Percentiles rank a stretch among this genome's conserved stretches.
These are phyloP conservation scores for Penicillium simplicissimum DNA, from an alignment of 495 filamentous ascomycete species.

Conservation along the genomic window DNA sequence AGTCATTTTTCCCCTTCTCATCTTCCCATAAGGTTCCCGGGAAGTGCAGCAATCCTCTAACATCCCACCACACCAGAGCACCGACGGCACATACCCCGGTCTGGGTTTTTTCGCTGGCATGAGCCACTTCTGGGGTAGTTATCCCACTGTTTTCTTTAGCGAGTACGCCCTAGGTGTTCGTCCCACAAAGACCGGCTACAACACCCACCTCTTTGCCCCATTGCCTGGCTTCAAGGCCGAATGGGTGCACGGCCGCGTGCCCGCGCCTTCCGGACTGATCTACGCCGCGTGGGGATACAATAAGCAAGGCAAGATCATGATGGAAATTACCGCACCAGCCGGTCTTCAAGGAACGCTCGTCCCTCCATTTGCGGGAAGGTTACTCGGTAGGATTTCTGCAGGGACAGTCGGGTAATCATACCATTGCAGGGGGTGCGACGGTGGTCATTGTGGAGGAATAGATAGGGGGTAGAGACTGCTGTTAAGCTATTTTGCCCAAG, in stretches of 20 bases:
- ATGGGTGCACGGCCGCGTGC: constrained; percentile 11
- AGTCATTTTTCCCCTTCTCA: background rate
- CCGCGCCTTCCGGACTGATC: background rate
- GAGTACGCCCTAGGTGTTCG: constrained; percentile 5
- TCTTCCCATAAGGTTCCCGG: background rate
- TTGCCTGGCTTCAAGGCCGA: background rate
- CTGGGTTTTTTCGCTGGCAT: constrained; percentile 8
- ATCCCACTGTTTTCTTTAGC: constrained; percentile 8
- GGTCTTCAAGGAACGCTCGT: background rate
- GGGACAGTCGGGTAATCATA: background rate
- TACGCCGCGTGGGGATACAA: constrained; percentile 1
- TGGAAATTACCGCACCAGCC: background rate
- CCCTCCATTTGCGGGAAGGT: background rate
- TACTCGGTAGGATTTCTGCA: background rate
- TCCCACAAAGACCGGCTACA: constrained; percentile 4
- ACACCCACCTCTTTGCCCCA: background rate
- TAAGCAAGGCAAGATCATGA: background rate
- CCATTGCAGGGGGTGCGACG: too few relatives aligned
- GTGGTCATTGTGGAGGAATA: too few relatives aligned
- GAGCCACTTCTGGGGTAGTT: constrained; percentile 12
- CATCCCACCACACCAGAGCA: background rate
- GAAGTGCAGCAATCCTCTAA: background rate
- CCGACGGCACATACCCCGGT: constrained; percentile 9
- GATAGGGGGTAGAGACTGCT: too few relatives aligned
- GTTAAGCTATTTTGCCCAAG: too few relatives aligned